Evolutionary conservation across 306 rosid species (phyloP).

Genomic region (Ochetophila trinervis): DNA sequence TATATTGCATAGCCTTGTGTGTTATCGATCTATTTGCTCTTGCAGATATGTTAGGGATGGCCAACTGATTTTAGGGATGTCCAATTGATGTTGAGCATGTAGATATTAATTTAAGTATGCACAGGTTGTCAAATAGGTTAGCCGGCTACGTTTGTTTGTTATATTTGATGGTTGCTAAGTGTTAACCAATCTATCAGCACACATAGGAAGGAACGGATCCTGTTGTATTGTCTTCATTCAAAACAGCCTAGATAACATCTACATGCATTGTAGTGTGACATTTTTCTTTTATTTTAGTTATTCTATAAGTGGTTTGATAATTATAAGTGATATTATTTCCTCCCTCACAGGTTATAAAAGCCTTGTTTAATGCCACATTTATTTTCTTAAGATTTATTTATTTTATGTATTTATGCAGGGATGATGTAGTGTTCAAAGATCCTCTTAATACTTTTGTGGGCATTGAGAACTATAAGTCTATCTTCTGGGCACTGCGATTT

Average conservation of each 20-base stretch:
- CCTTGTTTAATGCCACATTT: background rate
- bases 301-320: no score
- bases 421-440: slow-evolving; percentile 81
- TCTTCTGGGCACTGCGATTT: slow-evolving; percentile 76
- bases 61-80: background rate
- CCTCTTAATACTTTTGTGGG: slow-evolving; percentile 78
- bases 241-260: background rate
- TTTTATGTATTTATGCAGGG: slow-evolving; percentile 42
- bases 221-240: background rate
- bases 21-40: background rate
- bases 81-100: background rate
- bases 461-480: slow-evolving; percentile 74
- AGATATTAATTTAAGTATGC: background rate
- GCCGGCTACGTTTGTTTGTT: background rate
- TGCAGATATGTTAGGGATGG: background rate
- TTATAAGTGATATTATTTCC: no score
- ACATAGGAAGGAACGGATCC: no score
- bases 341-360: background rate
- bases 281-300: background rate
- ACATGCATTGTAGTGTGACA: background rate
- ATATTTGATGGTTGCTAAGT: background rate
- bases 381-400: background rate
- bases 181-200: no score
- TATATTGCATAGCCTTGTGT: background rate
- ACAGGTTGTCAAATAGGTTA: background rate